Conservation (phyloP, 257 asterid species). For the Catharanthus roseus region DNA sequence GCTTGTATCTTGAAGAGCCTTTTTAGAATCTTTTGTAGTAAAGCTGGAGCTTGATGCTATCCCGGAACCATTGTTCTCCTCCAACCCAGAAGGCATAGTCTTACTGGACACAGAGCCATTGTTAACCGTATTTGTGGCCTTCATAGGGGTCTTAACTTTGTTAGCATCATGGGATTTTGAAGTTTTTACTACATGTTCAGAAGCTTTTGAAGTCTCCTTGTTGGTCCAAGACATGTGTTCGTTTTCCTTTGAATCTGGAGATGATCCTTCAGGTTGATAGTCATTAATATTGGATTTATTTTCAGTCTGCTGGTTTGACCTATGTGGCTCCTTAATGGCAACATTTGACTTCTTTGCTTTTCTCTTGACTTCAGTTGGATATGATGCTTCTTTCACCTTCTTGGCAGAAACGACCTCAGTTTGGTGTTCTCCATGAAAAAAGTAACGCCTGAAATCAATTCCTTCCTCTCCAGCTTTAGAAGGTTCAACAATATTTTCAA, state of each 20-base stretch:
- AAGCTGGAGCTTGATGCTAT: slow-evolving; percentile 30
- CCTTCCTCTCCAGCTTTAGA: slow-evolving; percentile 27
- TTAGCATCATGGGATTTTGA: slow-evolving; percentile 19
- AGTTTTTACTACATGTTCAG: slow-evolving; percentile 27
- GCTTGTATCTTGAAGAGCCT: slow-evolving; percentile 19
- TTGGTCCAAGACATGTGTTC: slow-evolving; percentile 16
- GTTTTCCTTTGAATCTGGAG: slow-evolving; percentile 21
- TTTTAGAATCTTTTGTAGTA: slow-evolving; percentile 24
- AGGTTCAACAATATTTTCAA: slow-evolving; percentile 25
- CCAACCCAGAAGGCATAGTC: slow-evolving; percentile 17
- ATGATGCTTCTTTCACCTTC: slow-evolving; percentile 13
- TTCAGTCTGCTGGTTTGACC: not conserved
- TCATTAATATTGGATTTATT: slow-evolving; percentile 10
- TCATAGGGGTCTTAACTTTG: slow-evolving; percentile 20
- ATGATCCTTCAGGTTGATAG: slow-evolving; percentile 18
- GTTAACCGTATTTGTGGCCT: slow-evolving; percentile 20
- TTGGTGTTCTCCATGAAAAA: slow-evolving; percentile 36
- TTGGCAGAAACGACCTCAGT: slow-evolving; percentile 22
- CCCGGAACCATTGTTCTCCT: slow-evolving; percentile 28
- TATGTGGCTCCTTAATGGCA: not conserved
- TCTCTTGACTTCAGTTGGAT: slow-evolving; percentile 15
- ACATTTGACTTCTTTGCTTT: slow-evolving; percentile 8
- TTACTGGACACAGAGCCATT: slow-evolving; percentile 16
- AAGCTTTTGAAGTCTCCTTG: slow-evolving; percentile 18
- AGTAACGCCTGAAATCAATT: slow-evolving; percentile 56